These are phyloP conservation scores for Xylaria sp. DNA, from an alignment of 2,329 filamentous ascomycete species.

Conservation along the genomic window DNA sequence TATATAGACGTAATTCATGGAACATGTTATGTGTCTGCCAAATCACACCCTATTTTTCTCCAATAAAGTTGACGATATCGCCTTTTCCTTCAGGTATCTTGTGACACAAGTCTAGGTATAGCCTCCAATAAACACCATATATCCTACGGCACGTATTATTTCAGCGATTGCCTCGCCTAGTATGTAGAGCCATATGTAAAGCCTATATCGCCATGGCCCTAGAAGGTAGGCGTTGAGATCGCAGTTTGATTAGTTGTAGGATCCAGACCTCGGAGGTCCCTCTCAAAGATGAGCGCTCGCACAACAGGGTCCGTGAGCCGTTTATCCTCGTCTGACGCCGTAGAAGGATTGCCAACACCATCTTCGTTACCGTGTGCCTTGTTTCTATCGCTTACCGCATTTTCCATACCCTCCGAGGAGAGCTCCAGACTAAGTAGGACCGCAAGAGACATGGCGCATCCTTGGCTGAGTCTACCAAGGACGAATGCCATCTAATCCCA, in stretches of 20 bases:
- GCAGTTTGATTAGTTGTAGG: slow-evolving; percentile 20
- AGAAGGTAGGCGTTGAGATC: slow-evolving; percentile 51
- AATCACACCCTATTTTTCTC: background rate
- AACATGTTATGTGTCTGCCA: background rate
- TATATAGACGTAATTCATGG: background rate
- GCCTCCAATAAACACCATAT: slow-evolving; percentile 51
- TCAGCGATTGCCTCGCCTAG: slow-evolving; percentile 48
- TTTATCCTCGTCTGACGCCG: slow-evolving; percentile 15
- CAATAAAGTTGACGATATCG: slow-evolving; percentile 44
- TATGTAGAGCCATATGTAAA: too few relatives aligned
- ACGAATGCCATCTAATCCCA: too few relatives aligned
- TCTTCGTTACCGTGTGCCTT: slow-evolving; percentile 12
- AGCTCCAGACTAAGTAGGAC: slow-evolving; percentile 53
- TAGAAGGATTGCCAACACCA: background rate
- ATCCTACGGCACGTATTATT: slow-evolving; percentile 47
- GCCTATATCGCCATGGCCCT: slow-evolving; percentile 57
- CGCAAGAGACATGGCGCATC: slow-evolving; percentile 58
- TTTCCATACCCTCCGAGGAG: slow-evolving; percentile 53
- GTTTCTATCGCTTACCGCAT: slow-evolving; percentile 35
- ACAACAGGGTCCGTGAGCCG: background rate
- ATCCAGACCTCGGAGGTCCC: slow-evolving; percentile 47
- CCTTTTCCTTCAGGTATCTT: slow-evolving; percentile 59
- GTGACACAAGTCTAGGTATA: slow-evolving; percentile 54
- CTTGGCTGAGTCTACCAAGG: slow-evolving; percentile 62
- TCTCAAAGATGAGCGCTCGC: slow-evolving; percentile 44